A percentile compares a stretch with the other conserved stretches of the same genome.
Conservation (phyloP, 2,329 filamentous ascomycete genomes). For the Claviceps citrina region DNA sequence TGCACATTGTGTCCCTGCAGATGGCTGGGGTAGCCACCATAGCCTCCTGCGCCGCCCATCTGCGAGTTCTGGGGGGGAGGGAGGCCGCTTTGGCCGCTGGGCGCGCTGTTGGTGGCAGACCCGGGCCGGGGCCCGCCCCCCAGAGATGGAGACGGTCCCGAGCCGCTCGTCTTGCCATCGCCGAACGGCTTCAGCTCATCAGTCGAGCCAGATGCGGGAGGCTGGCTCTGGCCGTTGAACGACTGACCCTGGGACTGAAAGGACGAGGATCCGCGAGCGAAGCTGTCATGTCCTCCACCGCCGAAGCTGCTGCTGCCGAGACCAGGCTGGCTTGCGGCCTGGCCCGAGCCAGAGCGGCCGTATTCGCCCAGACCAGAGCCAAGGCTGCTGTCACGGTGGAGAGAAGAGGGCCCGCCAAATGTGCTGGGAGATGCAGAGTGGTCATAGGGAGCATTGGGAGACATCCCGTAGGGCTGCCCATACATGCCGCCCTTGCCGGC, state of each 20-base stretch:
- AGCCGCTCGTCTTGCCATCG: slow-evolving; percentile 33
- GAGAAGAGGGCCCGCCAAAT: slow-evolving; percentile 35
- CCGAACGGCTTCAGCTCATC: slow-evolving; percentile 47
- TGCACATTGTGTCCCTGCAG: slow-evolving; percentile 38
- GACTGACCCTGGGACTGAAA: slow-evolving; percentile 42
- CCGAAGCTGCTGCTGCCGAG: slow-evolving; percentile 33
- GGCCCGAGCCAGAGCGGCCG: slow-evolving; percentile 33
- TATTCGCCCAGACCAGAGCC: slow-evolving; percentile 40
- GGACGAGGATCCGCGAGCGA: slow-evolving; percentile 34
- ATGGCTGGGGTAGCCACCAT: slow-evolving; percentile 41
- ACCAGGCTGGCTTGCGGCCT: slow-evolving; percentile 34
- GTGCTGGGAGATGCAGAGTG: slow-evolving; percentile 38
- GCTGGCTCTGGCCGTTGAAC: slow-evolving; percentile 36
- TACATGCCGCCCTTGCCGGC: slow-evolving; percentile 39
- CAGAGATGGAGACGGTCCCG: slow-evolving; percentile 42
- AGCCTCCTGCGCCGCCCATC: slow-evolving; percentile 32
- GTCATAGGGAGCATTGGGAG: slow-evolving; percentile 41
- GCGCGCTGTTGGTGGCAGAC: slow-evolving; percentile 39
- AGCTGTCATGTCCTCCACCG: slow-evolving; percentile 39
- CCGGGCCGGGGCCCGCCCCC: slow-evolving; percentile 38
- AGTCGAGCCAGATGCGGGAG: slow-evolving; percentile 23
- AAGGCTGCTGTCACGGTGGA: slow-evolving; percentile 35
- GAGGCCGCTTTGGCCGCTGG: slow-evolving; percentile 35
- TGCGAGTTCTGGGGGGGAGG: slow-evolving; percentile 41
- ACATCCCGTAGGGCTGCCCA: slow-evolving; percentile 40